A percentile compares a stretch with the other conserved stretches of the same genome.
phyloP scores from a whole-genome alignment of 495 filamentous ascomycete genomes.

The Annulohypoxylon maeteangense region DNA sequence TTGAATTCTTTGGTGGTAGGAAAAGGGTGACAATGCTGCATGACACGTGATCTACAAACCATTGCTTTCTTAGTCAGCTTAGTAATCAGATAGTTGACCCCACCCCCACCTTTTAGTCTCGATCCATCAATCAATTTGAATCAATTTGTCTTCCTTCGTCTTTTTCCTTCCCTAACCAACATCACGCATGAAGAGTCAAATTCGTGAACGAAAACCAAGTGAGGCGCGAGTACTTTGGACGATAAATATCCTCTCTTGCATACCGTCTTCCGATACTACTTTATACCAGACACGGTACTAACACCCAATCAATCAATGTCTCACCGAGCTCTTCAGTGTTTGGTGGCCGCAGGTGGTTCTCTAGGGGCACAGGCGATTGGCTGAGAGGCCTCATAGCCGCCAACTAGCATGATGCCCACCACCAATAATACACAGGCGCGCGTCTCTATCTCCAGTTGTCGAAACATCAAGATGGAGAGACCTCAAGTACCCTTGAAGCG shows the following conservation, averaged over 20 bases:
- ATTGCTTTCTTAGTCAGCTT: background rate
- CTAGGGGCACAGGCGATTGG: constrained; percentile 40
- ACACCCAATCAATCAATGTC: constrained; percentile 24
- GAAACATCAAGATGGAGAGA: constrained; percentile 40
- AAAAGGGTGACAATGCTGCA: too few species aligned
- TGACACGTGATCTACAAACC: too few species aligned
- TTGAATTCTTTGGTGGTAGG: background rate
- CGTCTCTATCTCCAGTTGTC: constrained; percentile 34
- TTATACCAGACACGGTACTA: background rate
- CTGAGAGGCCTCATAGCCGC: constrained; percentile 22
- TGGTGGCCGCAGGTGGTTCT: constrained; percentile 40
- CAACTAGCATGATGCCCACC: constrained; percentile 17
- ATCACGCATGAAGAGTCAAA: background rate
- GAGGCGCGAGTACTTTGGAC: background rate
- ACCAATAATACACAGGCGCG: constrained; percentile 46
- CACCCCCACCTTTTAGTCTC: background rate
- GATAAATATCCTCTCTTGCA: background rate
- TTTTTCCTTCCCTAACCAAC: background rate
- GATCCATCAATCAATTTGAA: background rate
- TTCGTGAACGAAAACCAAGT: background rate
- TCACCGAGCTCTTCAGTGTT: constrained; percentile 18
- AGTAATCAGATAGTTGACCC: background rate
- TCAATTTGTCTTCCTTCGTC: background rate
- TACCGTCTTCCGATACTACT: background rate
- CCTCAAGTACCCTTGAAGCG: constrained; percentile 32